These are phyloP conservation scores for Epichloe baconii DNA, from an alignment of 2,329 filamentous ascomycete genomes.

Conservation along the genomic window DNA sequence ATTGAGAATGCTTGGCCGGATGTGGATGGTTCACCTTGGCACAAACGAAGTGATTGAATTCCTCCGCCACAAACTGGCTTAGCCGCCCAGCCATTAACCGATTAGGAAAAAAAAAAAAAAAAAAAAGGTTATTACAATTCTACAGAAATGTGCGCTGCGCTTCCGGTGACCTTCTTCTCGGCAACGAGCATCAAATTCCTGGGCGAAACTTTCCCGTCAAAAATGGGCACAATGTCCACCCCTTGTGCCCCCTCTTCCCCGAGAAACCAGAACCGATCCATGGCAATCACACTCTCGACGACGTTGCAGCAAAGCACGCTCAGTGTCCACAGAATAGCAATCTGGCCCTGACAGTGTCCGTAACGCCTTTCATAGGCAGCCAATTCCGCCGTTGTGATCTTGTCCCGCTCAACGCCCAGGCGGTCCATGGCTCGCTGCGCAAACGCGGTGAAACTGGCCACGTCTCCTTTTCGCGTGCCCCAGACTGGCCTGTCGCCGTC, in stretches of 20 bases:
- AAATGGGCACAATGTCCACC: constrained; percentile 16
- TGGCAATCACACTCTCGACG: constrained; percentile 18
- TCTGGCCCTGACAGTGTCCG: constrained; percentile 10
- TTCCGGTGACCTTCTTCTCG: constrained; percentile 1
- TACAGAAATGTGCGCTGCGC: no score
- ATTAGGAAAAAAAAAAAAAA: no score
- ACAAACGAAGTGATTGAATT: no score
- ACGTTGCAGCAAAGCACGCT: constrained; percentile 20
- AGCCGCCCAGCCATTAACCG: no score
- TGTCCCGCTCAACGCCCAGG: constrained; percentile 9
- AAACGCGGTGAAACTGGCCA: constrained; percentile 14
- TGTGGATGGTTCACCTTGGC: neutral
- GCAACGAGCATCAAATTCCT: constrained; percentile 12
- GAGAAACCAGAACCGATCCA: constrained; percentile 20
- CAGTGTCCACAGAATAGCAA: constrained; percentile 21
- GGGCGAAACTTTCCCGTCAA: constrained; percentile 15
- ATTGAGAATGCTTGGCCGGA: neutral
- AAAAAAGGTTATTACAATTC: no score
- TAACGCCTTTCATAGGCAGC: constrained; percentile 14
- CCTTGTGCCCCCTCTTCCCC: constrained; percentile 10
- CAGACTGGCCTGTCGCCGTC: constrained; percentile 12
- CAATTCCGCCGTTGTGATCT: constrained; percentile 12
- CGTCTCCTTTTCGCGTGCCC: constrained; percentile 19
- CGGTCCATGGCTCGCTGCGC: constrained; percentile 14
- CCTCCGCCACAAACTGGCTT: no score